These are phyloP conservation scores for Colletotrichum liriopes DNA, from an alignment of 2,329 filamentous ascomycete species.

Conservation along the genomic window DNA sequence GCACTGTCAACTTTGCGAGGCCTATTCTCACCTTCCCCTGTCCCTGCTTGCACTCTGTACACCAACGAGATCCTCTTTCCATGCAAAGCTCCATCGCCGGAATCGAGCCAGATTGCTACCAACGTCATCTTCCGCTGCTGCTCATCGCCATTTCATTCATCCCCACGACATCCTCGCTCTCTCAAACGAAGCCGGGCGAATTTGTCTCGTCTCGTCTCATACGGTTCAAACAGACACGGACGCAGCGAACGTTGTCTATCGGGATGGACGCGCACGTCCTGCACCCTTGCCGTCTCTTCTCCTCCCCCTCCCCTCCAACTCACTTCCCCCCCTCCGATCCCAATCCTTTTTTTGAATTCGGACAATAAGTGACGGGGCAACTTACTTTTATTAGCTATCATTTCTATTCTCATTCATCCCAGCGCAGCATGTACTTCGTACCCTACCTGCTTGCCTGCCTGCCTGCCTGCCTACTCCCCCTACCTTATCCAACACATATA, in stretches of 20 bases:
- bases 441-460: neutral
- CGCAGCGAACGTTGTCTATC: constrained; percentile 8
- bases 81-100: constrained; percentile 32
- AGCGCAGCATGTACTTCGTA: constrained; percentile 1
- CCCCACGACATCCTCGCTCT: neutral
- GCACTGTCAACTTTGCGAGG: neutral
- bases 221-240: constrained; percentile 24
- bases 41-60: constrained; percentile 21
- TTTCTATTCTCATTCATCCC: constrained; percentile 39
- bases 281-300: constrained; percentile 28
- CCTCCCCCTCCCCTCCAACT: neutral
- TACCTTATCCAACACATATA: neutral
- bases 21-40: constrained; percentile 10
- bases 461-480: neutral
- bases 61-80: constrained; percentile 18
- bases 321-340: constrained; percentile 27
- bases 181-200: neutral
- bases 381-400: constrained; percentile 4
- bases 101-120: constrained; percentile 31
- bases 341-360: constrained; percentile 30
- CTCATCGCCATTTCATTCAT: constrained; percentile 23
- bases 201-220: constrained; percentile 22
- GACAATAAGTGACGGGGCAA: constrained; percentile 35
- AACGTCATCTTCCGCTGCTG: constrained; percentile 30
- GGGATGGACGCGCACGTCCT: constrained; percentile 35